Conservation (phyloP, 73 alveolate species). For the Blepharisma japonicum region DNA sequence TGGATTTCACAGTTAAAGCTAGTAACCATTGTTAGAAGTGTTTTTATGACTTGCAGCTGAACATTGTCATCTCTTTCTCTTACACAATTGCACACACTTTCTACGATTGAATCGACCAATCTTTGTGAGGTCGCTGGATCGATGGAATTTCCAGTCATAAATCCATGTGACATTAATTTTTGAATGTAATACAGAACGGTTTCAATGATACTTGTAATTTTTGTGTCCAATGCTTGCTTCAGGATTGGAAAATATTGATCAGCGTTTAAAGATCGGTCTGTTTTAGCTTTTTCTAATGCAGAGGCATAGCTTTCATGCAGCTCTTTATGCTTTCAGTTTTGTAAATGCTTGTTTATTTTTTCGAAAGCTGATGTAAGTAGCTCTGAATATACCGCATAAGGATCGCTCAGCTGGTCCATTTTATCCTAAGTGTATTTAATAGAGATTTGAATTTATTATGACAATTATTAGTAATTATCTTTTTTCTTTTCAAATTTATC, state of each 20-base stretch:
- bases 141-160: constrained; percentile 71
- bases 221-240: constrained; percentile 67
- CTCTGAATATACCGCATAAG: constrained; percentile 43
- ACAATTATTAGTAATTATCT: too few species aligned
- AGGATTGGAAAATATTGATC: constrained; percentile 74
- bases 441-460: too few species aligned
- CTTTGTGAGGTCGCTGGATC: constrained; percentile 40
- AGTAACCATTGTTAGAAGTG: constrained; percentile 56
- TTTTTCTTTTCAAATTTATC: too few species aligned
- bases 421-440: not conserved
- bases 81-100: constrained; percentile 63
- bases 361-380: constrained; percentile 52
- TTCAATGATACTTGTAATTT: constrained; percentile 60
- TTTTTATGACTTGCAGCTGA: constrained; percentile 63
- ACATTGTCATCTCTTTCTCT: constrained; percentile 67
- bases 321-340: constrained; percentile 51
- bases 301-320: constrained; percentile 49
- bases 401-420: constrained; percentile 26
- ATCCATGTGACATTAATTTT: constrained; percentile 71
- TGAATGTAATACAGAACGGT: constrained; percentile 47
- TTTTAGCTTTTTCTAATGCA: constrained; percentile 49
- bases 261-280: constrained; percentile 60
- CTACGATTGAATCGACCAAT: constrained; percentile 75
- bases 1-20: constrained; percentile 60
- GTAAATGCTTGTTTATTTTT: constrained; percentile 44